These are phyloP conservation scores for Plantago ovata DNA, from an alignment of 257 asterid species.

Conservation along the genomic window DNA sequence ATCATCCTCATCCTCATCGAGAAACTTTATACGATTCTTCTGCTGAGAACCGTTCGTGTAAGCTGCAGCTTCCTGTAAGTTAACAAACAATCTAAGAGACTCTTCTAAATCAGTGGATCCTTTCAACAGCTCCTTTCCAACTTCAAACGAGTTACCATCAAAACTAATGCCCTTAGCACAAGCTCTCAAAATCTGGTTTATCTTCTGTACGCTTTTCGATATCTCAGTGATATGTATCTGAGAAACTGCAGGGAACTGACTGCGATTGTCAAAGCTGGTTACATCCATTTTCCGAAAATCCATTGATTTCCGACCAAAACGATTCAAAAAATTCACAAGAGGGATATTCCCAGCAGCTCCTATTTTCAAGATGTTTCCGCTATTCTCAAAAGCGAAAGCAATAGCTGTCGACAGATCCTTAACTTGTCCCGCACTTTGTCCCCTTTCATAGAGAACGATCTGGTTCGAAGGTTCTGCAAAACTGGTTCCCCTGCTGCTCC, in stretches of 20 bases:
- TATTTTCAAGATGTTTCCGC: constrained; percentile 43
- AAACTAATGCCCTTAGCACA: constrained; percentile 59
- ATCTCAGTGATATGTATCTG: constrained; percentile 58
- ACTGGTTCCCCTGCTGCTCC: constrained; percentile 31
- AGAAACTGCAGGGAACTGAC: constrained; percentile 46
- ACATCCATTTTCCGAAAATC: constrained; percentile 37
- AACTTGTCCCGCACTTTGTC: constrained; percentile 39
- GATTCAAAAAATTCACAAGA: constrained; percentile 58
- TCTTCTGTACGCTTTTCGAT: constrained; percentile 73
- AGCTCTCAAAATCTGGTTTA: constrained; percentile 62
- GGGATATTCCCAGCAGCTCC: constrained; percentile 46
- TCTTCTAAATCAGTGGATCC: constrained; percentile 86
- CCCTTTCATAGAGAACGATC: constrained; percentile 53
- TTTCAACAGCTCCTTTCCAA: constrained; percentile 72
- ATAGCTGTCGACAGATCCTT: constrained; percentile 61
- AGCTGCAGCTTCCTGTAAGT: constrained; percentile 60
- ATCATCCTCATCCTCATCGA: constrained; percentile 66
- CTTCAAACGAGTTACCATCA: constrained; percentile 56
- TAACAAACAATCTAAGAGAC: constrained; percentile 68
- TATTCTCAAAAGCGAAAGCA: constrained; percentile 62
- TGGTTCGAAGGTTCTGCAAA: constrained; percentile 54
- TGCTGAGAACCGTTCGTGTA: constrained; percentile 30
- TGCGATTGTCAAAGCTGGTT: constrained; percentile 26
- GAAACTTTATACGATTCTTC: constrained; percentile 50
- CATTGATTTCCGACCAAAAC: constrained; percentile 52